Evolutionary conservation across 768 basidiomycete genomes (phyloP).

Genomic region (Basidioascus undulatus): DNA sequence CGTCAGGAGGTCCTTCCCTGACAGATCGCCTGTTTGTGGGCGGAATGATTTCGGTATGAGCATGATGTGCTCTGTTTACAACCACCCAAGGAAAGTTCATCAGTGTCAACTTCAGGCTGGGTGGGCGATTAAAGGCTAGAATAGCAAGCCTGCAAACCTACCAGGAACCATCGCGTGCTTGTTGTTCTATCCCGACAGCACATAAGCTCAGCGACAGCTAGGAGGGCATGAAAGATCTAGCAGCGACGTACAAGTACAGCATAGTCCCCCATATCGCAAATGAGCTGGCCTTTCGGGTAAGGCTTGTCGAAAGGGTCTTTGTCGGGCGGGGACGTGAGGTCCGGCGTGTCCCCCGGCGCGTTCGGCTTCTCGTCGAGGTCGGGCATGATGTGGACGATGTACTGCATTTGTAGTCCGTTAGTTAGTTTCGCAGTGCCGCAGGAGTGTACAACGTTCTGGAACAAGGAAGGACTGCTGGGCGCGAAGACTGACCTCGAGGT

Average conservation of each 20-base stretch:
- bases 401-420: no score
- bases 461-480: no score
- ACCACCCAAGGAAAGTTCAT: background rate
- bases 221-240: no score
- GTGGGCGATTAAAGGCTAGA: background rate
- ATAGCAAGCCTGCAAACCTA: no score
- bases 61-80: conserved; percentile 3
- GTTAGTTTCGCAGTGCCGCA: no score
- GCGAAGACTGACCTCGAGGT: no score
- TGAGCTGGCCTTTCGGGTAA: background rate
- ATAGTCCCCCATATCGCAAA: conserved; percentile 2
- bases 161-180: conserved; percentile 2
- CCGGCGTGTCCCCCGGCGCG: background rate
- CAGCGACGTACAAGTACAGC: conserved; percentile 1
- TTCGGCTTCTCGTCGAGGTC: conserved; percentile 1
- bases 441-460: no score
- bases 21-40: conserved; percentile 3
- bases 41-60: conserved; percentile 4
- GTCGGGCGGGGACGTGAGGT: background rate
- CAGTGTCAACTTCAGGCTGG: background rate
- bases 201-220: no score
- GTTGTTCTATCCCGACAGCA: no score
- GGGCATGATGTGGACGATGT: conserved; percentile 2
- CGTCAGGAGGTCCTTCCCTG: background rate
- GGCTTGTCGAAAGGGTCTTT: conserved; percentile 3